phyloP scores from a whole-genome alignment of 345 rosid species.

The Noccaea bulbosa region DNA sequence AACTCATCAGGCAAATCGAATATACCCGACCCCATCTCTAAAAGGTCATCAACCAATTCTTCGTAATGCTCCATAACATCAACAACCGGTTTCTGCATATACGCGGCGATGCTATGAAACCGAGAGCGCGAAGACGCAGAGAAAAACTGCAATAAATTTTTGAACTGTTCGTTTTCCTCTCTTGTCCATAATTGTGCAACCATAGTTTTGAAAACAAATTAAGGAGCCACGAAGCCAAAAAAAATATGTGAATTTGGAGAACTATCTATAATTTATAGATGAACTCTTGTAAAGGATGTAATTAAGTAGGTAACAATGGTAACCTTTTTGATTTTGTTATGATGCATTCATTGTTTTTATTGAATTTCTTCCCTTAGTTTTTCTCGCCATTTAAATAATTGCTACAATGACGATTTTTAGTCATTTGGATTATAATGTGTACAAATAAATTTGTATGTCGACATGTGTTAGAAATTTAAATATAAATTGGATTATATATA shows the following conservation, averaged over 20 bases:
- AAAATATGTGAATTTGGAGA: not conserved
- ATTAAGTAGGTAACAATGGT: not conserved
- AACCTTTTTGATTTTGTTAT: not conserved
- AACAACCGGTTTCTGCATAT: slow-evolving; percentile 8
- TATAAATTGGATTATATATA: not conserved
- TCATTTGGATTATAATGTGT: not conserved
- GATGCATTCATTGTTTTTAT: not conserved
- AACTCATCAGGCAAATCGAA: too few relatives aligned
- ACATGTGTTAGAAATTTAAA: not conserved
- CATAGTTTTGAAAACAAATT: slow-evolving; percentile 12
- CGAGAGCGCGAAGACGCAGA: not conserved
- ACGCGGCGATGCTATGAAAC: not conserved
- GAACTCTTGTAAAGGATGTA: not conserved
- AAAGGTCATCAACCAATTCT: not conserved
- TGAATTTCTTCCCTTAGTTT: not conserved
- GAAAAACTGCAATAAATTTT: not conserved
- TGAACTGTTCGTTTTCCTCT: slow-evolving; percentile 22
- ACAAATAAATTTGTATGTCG: not conserved
- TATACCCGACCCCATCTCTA: too few relatives aligned
- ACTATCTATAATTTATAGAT: not conserved
- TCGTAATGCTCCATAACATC: slow-evolving; percentile 22
- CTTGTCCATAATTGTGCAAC: slow-evolving; percentile 25
- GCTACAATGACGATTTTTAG: not conserved
- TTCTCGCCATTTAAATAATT: not conserved
- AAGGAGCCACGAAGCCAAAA: not conserved